Evolutionary conservation across 2,329 filamentous ascomycete genomes (phyloP), one percentile per base, ranked within the genome.

Genomic region (Cordyceps tenuipes): DNA sequence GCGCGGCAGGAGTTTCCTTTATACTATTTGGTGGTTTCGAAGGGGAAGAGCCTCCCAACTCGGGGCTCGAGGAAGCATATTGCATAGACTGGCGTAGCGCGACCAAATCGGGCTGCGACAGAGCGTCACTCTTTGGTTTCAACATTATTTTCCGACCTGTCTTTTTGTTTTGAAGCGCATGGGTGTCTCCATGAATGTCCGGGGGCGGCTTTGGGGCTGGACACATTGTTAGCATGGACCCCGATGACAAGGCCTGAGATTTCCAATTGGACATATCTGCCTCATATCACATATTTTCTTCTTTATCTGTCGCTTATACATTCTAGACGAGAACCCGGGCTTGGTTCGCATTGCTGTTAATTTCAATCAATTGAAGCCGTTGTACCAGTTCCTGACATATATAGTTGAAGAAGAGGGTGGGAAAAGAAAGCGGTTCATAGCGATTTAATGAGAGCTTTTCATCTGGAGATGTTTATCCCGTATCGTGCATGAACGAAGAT

Each of bases 271-370:
- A 70, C 70, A 66, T 71, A 67, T 70, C 70, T 64, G 66, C 64
- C 62, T 69, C 63, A 69, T 69, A 67, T 64, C 68, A 65, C 65
- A 57, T 47, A 61, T 55, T 62, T 68, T 64, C 61, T 60, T 29
- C 29, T 59, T 65, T 69, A 68, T 62, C 60, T 60, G 43, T 60
- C 50, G 43, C 50, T 49, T 70, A 68, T 72, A 71, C 66, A 72
- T 72, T 69, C 66, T 71, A 72, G 70, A 71, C 64, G 63, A 61
- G 60, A 67, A 66, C 67, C 67, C 66, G 63, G 67, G 68, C 66
- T 63, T 65, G 69, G 69, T 66, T 50, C 41, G 34, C 66, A 60
- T 63, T 69, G 64, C 65, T 64, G 63, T 61, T 62, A 59, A 43
- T 61, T 61, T 62, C 57, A 58, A 29, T 43, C 13, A 43, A 51